Conservation (phyloP, 139 green algal species). For the Chlorella sp. region DNA sequence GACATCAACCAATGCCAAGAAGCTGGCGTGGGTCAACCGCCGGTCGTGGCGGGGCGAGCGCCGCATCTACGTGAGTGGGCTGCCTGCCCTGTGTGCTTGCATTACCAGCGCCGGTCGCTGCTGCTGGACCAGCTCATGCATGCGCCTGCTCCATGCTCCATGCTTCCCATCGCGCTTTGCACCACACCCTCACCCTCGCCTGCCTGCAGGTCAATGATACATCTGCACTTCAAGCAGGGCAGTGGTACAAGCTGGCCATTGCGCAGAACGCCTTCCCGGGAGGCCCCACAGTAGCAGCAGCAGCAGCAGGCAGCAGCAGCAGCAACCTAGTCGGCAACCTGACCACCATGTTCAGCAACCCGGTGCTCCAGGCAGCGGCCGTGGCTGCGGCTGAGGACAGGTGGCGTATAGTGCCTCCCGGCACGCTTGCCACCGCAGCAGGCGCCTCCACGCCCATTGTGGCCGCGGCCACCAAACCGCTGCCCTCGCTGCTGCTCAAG, state of each 20-base stretch:
- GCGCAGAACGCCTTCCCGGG: not conserved
- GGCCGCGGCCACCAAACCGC: not conserved
- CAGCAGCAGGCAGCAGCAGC: not conserved
- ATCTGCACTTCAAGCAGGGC: not conserved
- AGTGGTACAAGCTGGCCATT: conserved; percentile 15
- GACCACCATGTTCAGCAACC: not conserved
- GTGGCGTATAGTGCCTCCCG: not conserved
- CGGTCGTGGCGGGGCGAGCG: too few relatives aligned
- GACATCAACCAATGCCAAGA: too few relatives aligned
- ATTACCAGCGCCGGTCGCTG: too few relatives aligned
- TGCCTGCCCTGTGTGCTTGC: too few relatives aligned
- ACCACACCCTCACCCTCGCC: too few relatives aligned
- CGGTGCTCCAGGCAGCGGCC: not conserved
- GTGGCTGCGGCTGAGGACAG: not conserved
- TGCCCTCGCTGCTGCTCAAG: not conserved
- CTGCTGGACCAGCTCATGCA: too few relatives aligned
- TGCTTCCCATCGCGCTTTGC: too few relatives aligned
- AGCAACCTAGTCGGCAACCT: not conserved
- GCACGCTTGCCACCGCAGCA: not conserved
- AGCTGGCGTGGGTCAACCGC: too few relatives aligned
- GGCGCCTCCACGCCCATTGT: not conserved
- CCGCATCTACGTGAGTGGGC: too few relatives aligned
- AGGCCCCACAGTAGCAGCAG: not conserved
- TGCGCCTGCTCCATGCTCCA: too few relatives aligned
- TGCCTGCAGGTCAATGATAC: not conserved